phyloP scores from a whole-genome alignment of 257 asterid species.

The Cinchona pubescens region DNA sequence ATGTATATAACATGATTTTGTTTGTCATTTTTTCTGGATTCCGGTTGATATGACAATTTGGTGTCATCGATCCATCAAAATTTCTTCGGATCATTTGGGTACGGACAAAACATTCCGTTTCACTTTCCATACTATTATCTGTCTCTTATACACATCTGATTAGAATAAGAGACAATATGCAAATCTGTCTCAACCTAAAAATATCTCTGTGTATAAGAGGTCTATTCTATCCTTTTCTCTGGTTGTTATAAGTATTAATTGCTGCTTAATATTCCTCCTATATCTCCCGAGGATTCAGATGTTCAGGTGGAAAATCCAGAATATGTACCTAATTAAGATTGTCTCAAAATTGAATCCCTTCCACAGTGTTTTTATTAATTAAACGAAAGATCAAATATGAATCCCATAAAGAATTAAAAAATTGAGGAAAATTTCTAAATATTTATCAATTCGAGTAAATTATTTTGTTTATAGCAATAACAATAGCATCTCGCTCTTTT shows the following conservation, averaged over 20 bases:
- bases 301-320: neutral
- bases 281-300: neutral
- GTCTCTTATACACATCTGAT: too few relatives aligned
- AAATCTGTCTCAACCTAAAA: conserved; percentile 2
- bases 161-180: too few relatives aligned
- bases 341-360: neutral
- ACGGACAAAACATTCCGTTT: too few relatives aligned
- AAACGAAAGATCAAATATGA: too few relatives aligned
- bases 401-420: neutral
- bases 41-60: neutral
- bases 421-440: neutral
- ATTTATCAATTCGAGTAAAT: neutral
- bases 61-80: neutral
- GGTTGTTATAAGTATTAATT: neutral
- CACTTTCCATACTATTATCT: too few relatives aligned
- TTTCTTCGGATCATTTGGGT: neutral
- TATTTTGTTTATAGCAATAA: neutral
- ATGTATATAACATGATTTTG: neutral
- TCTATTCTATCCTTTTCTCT: neutral
- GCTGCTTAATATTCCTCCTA: neutral
- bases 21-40: conserved; percentile 10
- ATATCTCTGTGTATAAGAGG: neutral
- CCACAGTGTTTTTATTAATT: neutral
- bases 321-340: neutral
- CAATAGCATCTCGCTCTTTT: too few relatives aligned